Evolutionary conservation across 2,329 filamentous ascomycete species (phyloP), one percentile per base, ranked within the genome.

Genomic region (Cladosporium sp.): DNA sequence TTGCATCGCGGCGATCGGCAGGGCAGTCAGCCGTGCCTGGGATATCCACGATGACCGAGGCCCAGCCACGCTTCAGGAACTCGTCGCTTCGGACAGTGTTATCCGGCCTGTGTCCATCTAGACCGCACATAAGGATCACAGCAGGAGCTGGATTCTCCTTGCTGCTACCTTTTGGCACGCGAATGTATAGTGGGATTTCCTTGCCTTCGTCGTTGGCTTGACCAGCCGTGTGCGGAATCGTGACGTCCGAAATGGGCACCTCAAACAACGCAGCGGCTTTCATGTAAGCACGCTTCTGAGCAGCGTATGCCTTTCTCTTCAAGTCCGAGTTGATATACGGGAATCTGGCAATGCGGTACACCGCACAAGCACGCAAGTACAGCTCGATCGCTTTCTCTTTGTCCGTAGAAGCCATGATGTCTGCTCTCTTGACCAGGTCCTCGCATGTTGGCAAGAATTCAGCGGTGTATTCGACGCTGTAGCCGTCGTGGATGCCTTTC

Each of bases 11-110:
- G 30, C 83, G 76, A 62, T 86, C 83, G 0, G 86, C 84, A 0
- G 86, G 86, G 60, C 82, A 88, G 69, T 89, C 86, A 5, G 84
- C 86, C 1, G 85, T 88, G 0, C 85, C 86, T 0, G 85, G 85
- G 58, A 88, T 86, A 71, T 89, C 87, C 20, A 59, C 79, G 22
- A 87, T 80, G 2, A 89, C 78, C 9, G 75, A 76, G 1, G 78
- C 86, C 85, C 86, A 89, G 3, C 85, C 86, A 42, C 85, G 80
- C 1, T 76, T 70, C 5, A 86, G 72, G 65, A 88, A 86, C 72
- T 87, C 85, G 54, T 88, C 76, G 42, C 78, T 82, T 0, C 85
- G 80, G 54, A 70, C 70, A 3, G 84, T 85, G 69, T 86, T 86
- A 71, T 87, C 85, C 0, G 84, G 83, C 15, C 84, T 72, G 68